Conservation (phyloP, 257 asterid species). For the Mitragyna speciosa region DNA sequence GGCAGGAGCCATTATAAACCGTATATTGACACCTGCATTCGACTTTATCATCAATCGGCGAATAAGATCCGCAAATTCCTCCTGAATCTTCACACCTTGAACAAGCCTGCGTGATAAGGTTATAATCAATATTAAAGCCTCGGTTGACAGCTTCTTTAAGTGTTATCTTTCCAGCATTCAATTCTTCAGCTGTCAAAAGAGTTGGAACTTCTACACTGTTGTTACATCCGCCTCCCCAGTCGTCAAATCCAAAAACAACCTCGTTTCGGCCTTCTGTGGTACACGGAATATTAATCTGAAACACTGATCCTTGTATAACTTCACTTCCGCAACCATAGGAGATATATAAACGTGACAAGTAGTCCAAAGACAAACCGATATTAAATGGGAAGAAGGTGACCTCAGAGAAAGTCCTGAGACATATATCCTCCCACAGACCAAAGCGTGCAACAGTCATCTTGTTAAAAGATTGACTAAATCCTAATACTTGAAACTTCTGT, state of each 20-base stretch:
- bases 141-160: background rate
- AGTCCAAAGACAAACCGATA: too few relatives aligned
- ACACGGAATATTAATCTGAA: background rate
- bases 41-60: too few relatives aligned
- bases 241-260: background rate
- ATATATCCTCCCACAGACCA: background rate
- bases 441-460: background rate
- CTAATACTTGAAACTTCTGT: background rate
- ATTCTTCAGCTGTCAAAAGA: background rate
- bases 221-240: background rate
- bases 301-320: background rate
- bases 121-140: background rate
- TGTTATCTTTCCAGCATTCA: background rate
- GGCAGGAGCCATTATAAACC: too few relatives aligned
- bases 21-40: too few relatives aligned
- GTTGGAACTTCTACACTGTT: background rate
- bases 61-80: too few relatives aligned
- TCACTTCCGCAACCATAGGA: too few relatives aligned
- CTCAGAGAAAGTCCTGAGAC: background rate
- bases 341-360: too few relatives aligned
- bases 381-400: too few relatives aligned
- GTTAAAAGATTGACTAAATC: background rate
- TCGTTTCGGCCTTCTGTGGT: background rate
- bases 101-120: too few relatives aligned
- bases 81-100: too few relatives aligned